These are phyloP conservation scores for Talaromyces piceae DNA, from an alignment of 2,329 filamentous ascomycete species.

Conservation along the genomic window DNA sequence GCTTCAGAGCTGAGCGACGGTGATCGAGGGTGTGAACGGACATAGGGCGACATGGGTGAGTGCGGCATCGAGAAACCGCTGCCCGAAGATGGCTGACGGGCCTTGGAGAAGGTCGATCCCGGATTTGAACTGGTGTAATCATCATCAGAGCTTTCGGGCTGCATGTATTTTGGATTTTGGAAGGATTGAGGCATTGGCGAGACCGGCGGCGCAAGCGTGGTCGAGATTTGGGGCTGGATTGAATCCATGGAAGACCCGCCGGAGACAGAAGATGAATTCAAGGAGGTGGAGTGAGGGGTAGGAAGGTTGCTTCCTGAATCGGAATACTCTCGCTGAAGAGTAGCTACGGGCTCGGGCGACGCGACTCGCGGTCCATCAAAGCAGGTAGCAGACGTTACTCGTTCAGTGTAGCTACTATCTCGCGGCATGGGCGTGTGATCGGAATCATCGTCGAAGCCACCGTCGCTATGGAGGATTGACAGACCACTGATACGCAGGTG, in stretches of 20 bases:
- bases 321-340: constrained; percentile 10
- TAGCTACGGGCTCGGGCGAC: constrained; percentile 24
- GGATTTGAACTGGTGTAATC: constrained; percentile 55
- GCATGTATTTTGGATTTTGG: constrained; percentile 52
- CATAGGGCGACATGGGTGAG: constrained; percentile 57
- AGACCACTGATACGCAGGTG: constrained; percentile 65
- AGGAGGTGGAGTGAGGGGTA: not conserved
- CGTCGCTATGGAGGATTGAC: constrained; percentile 27
- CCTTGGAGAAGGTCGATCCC: constrained; percentile 57
- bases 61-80: constrained; percentile 55
- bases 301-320: constrained; percentile 12
- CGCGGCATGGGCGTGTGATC: constrained; percentile 21
- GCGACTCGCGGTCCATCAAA: constrained; percentile 24
- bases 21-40: constrained; percentile 61
- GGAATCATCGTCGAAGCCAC: constrained; percentile 19
- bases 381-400: constrained; percentile 14
- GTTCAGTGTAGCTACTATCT: constrained; percentile 29
- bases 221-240: constrained; percentile 30
- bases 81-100: constrained; percentile 71
- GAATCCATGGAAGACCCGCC: constrained; percentile 32
- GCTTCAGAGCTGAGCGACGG: constrained; percentile 79
- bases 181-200: constrained; percentile 37
- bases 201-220: constrained; percentile 39
- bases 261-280: constrained; percentile 14
- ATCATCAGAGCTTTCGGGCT: constrained; percentile 59